Evolutionary conservation across 2,329 filamentous ascomycete genomes (phyloP).

Genomic region (Tolypocladium endophyticum): DNA sequence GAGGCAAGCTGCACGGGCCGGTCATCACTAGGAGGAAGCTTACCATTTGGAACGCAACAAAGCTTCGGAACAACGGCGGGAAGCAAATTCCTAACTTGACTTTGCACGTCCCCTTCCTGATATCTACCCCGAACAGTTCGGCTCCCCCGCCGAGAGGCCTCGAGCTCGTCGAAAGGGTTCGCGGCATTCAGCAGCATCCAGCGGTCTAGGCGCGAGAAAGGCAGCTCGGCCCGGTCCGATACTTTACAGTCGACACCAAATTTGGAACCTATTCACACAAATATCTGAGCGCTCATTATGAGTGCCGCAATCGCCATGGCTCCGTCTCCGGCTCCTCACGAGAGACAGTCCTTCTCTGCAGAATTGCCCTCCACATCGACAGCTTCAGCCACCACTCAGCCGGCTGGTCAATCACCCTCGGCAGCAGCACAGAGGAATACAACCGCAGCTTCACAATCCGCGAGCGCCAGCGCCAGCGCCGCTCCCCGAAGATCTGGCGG

Average conservation of each 20-base stretch:
- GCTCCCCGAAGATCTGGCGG: slow-evolving; percentile 35
- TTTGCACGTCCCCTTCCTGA: background rate
- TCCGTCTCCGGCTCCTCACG: slow-evolving; percentile 56
- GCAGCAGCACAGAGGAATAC: slow-evolving; percentile 34
- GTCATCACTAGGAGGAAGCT: background rate
- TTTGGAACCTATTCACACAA: background rate
- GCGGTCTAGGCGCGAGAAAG: too few relatives aligned
- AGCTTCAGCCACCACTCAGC: slow-evolving; percentile 14
- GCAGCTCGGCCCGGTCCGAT: background rate
- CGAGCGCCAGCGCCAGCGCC: slow-evolving; percentile 24
- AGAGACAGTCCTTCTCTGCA: slow-evolving; percentile 46
- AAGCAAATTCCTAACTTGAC: background rate
- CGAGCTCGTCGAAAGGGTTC: background rate
- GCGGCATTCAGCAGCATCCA: background rate
- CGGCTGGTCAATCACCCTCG: slow-evolving; percentile 20
- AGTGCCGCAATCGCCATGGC: slow-evolving; percentile 60
- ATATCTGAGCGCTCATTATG: slow-evolving; percentile 36
- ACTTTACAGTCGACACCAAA: background rate
- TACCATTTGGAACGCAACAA: background rate
- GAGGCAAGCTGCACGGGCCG: background rate
- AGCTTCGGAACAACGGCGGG: background rate
- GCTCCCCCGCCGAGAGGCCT: background rate
- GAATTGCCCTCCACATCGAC: slow-evolving; percentile 32
- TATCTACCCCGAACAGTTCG: background rate
- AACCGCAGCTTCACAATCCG: slow-evolving; percentile 15